Evolutionary conservation across 2,329 filamentous ascomycete genomes (phyloP).

Genomic region (Penicillium janthinellum): DNA sequence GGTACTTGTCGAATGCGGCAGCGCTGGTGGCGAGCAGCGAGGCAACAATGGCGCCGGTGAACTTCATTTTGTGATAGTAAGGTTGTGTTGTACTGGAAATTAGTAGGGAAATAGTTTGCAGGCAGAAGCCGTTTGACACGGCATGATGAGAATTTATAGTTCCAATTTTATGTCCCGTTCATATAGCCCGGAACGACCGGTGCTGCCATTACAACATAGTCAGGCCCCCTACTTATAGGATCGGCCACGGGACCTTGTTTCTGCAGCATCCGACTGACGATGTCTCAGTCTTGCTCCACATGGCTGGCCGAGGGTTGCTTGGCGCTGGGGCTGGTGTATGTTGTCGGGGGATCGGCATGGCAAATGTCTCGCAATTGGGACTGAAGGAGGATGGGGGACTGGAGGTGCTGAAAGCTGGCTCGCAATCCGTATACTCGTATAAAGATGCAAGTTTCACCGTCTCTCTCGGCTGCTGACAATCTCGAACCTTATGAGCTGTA

Average conservation of each 20-base stretch:
- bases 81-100: not conserved
- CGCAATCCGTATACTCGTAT: not conserved
- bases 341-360: slow-evolving; percentile 3
- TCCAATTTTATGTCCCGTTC: not conserved
- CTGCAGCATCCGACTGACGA: slow-evolving; percentile 13
- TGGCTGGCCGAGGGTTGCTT: slow-evolving; percentile 13
- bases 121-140: not conserved
- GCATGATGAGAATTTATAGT: too few relatives aligned
- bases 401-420: not conserved
- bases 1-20: slow-evolving; percentile 36
- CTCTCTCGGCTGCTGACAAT: too few relatives aligned
- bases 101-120: not conserved
- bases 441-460: not conserved
- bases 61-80: slow-evolving; percentile 29
- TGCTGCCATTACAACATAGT: not conserved
- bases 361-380: not conserved
- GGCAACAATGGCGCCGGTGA: slow-evolving; percentile 28
- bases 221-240: slow-evolving; percentile 10
- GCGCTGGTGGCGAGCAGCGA: slow-evolving; percentile 30
- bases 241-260: slow-evolving; percentile 5
- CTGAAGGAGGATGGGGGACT: not conserved
- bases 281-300: slow-evolving; percentile 28
- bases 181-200: slow-evolving; percentile 7
- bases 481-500: too few relatives aligned
- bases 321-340: slow-evolving; percentile 10